Base-by-base conservation (phyloP, 176 grass and related monocot species). In the Triticum timopheevii region DNA sequence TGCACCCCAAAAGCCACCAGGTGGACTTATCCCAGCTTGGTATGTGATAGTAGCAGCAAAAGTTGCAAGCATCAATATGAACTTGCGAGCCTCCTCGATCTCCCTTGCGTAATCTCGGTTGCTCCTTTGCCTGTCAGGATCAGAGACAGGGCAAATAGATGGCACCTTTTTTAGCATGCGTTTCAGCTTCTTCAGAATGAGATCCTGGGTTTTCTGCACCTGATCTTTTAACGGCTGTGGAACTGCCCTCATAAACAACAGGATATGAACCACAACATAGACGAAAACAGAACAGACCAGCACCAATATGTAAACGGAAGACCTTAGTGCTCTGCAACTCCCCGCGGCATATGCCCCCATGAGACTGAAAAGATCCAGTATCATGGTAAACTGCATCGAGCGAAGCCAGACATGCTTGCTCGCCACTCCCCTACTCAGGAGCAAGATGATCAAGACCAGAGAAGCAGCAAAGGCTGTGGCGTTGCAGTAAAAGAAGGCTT, bases 401-500 rank as follows among this genome's bases (percentile, higher is more conserved):
- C 61, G 49, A 3, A 90, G 65, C 79, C 81, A 86, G 4, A 40
- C 4, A 22, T 6, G n/a, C 19, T 19, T 23, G 3, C 82, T 82
- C 8, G 81, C 17, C 31, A 77, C 81, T n/a, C 56, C 7, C 72
- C 59, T 69, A 28, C 76, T 87, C 47, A 82, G 80, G n/a, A 90
- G 79, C 80, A 90, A 77, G 67, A 90, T 79, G 24, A 87, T 73
- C 83, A 90, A 78, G 25, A 87, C 73, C 4, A 90, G 50, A 23
- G 89, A 90, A 11, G 83, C 61, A 61, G 80, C 83, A 27, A 90
- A 90, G 11, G 88, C 78, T 3, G 75, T 90, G 7, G 78, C 84
- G 64, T 90, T 90, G 52, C 36, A 85, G 58, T 86, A 90, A 69
- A 86, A 87, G 80, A 90, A 90, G 3, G 2, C 45, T 19, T 40